These are phyloP conservation scores for Plectosphaerella cucumerina DNA, from an alignment of 2,329 filamentous ascomycete genomes.

Conservation along the genomic window DNA sequence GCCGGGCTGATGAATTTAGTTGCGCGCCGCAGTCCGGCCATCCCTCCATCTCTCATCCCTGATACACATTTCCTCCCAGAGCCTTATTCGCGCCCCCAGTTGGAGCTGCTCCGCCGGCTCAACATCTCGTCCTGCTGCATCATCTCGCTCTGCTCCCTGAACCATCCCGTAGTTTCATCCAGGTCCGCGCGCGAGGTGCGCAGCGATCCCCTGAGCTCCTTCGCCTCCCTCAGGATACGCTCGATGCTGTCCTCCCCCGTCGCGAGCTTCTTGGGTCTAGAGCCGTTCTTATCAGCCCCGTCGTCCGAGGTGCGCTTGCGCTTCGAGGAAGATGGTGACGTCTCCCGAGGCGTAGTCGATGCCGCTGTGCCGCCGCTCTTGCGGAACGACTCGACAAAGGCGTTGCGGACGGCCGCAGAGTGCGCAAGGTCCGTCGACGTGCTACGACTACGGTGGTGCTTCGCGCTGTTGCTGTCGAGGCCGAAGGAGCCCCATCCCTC, in stretches of 20 bases:
- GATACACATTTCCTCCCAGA: no score
- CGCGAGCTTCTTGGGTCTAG: slow-evolving; percentile 18
- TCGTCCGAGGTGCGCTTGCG: slow-evolving; percentile 16
- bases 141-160: slow-evolving; percentile 37
- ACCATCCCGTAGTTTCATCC: slow-evolving; percentile 43
- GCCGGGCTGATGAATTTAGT: slow-evolving; percentile 6
- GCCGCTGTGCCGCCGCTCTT: slow-evolving; percentile 3
- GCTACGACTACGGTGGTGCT: slow-evolving; percentile 9
- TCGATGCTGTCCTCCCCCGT: slow-evolving; percentile 26
- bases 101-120: slow-evolving; percentile 25
- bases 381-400: slow-evolving; percentile 12
- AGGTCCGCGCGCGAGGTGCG: slow-evolving; percentile 37
- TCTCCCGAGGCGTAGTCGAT: slow-evolving; percentile 9
- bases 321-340: slow-evolving; percentile 14
- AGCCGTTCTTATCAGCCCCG: slow-evolving; percentile 9
- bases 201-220: slow-evolving; percentile 30
- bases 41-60: background rate
- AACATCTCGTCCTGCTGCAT: slow-evolving; percentile 31
- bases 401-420: slow-evolving; percentile 9
- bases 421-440: slow-evolving; percentile 29
- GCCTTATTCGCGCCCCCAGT: slow-evolving; percentile 22
- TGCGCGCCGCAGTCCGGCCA: background rate
- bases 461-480: slow-evolving; percentile 15
- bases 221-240: slow-evolving; percentile 36
- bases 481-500: slow-evolving; percentile 32